These are phyloP conservation scores for Uncinocarpus reesii DNA, from an alignment of 2,329 filamentous ascomycete species.

Conservation along the genomic window DNA sequence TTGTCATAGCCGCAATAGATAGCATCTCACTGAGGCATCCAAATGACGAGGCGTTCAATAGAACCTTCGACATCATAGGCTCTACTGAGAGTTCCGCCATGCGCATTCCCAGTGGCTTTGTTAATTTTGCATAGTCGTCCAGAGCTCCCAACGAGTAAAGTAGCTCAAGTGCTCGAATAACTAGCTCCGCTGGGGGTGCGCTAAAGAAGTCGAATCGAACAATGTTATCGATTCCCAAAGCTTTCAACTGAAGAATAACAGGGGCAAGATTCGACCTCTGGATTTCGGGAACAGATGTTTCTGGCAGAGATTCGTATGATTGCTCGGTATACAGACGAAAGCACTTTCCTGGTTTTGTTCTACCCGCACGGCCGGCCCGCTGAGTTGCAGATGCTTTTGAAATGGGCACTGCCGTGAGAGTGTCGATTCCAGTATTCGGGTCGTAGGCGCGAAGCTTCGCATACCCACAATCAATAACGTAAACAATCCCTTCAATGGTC, in stretches of 20 bases:
- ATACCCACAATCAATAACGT: slow-evolving; percentile 82
- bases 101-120: slow-evolving; percentile 70
- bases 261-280: slow-evolving; percentile 85
- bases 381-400: slow-evolving; percentile 92
- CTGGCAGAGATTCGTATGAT: slow-evolving; percentile 54
- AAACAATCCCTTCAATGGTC: slow-evolving; percentile 84
- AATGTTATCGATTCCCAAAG: slow-evolving; percentile 89
- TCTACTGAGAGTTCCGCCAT: slow-evolving; percentile 93
- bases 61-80: slow-evolving; percentile 87
- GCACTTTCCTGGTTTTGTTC: slow-evolving; percentile 85
- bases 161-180: slow-evolving; percentile 77
- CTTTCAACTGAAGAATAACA: slow-evolving; percentile 82
- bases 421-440: slow-evolving; percentile 75
- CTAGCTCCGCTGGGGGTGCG: slow-evolving; percentile 70
- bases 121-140: slow-evolving; percentile 82
- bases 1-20: slow-evolving; percentile 89
- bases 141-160: slow-evolving; percentile 78
- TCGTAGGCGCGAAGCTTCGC: slow-evolving; percentile 84
- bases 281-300: slow-evolving; percentile 75
- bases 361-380: slow-evolving; percentile 77
- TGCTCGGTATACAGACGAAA: slow-evolving; percentile 83
- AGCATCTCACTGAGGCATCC: slow-evolving; percentile 75
- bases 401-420: slow-evolving; percentile 66
- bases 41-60: slow-evolving; percentile 66
- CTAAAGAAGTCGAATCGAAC: slow-evolving; percentile 83